A percentile compares a stretch with the other conserved stretches of the same genome.
Conservation (phyloP, 257 asterid species). For the Linaria vulgaris region DNA sequence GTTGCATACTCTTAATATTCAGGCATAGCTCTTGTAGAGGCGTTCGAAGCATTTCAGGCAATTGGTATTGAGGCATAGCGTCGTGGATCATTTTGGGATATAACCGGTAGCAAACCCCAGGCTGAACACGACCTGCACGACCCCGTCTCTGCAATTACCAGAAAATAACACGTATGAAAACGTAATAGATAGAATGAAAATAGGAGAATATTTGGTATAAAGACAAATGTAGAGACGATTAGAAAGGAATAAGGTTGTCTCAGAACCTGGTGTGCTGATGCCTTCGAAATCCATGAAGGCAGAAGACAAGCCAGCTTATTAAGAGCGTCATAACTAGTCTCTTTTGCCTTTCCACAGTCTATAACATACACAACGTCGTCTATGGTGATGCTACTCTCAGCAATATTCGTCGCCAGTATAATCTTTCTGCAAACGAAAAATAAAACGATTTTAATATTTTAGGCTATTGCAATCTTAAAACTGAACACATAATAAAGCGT, state of each 20-base stretch:
- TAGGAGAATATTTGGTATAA: not conserved
- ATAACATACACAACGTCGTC: slow-evolving; percentile 94
- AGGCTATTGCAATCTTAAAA: not conserved
- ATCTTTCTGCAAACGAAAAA: slow-evolving; percentile 66
- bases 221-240: slow-evolving; percentile 1
- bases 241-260: not conserved
- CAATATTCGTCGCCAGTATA: slow-evolving; percentile 93
- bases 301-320: slow-evolving; percentile 91
- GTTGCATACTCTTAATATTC: slow-evolving; percentile 87
- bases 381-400: slow-evolving; percentile 97
- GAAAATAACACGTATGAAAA: slow-evolving; percentile 18
- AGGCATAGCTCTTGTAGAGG: slow-evolving; percentile 97
- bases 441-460: slow-evolving; percentile 5
- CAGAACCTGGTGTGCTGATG: slow-evolving; percentile 95
- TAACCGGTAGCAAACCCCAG: slow-evolving; percentile 91
- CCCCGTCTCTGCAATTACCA: slow-evolving; percentile 80
- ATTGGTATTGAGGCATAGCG: slow-evolving; percentile 87
- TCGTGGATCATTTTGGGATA: slow-evolving; percentile 81
- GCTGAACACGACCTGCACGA: slow-evolving; percentile 97
- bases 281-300: slow-evolving; percentile 99
- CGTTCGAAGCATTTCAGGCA: slow-evolving; percentile 97
- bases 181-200: not conserved
- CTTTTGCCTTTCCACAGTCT: slow-evolving; percentile 98
- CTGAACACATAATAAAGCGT: slow-evolving; percentile 9
- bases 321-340: slow-evolving; percentile 96